These are phyloP conservation scores for Tylopilus plumbeoviolaceoides DNA, from an alignment of 768 basidiomycete species.

Conservation along the genomic window DNA sequence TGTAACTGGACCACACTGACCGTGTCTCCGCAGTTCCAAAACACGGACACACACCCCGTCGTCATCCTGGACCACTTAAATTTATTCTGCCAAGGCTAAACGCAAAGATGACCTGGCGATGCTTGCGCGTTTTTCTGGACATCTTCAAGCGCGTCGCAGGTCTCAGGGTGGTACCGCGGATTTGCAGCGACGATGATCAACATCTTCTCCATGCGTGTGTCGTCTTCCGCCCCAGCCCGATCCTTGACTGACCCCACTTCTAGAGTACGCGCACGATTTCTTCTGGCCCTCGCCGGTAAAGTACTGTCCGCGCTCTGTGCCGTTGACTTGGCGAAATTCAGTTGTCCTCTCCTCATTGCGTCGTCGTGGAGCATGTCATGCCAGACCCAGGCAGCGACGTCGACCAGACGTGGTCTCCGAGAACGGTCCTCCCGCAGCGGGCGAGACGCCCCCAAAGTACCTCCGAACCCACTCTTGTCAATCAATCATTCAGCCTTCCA, in stretches of 20 bases:
- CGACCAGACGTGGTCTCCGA: too few relatives aligned
- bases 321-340: too few relatives aligned
- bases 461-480: too few relatives aligned
- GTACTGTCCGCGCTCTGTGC: too few relatives aligned
- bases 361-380: too few relatives aligned
- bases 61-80: constrained; percentile 37
- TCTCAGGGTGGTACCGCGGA: constrained; percentile 82
- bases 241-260: neutral
- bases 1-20: neutral
- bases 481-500: too few relatives aligned
- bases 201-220: constrained; percentile 89
- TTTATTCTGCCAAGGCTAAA: constrained; percentile 49
- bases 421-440: too few relatives aligned
- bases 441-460: too few relatives aligned
- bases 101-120: constrained; percentile 52
- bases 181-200: constrained; percentile 97
- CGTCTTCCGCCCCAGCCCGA: too few relatives aligned
- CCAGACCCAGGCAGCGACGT: too few relatives aligned
- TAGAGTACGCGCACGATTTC: constrained; percentile 51
- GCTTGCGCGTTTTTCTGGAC: constrained; percentile 53
- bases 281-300: too few relatives aligned
- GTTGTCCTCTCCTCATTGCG: too few relatives aligned
- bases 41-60: constrained; percentile 91
- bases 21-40: constrained; percentile 61
- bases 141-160: constrained; percentile 65